Evolutionary conservation across 495 filamentous ascomycete genomes (phyloP).

Genomic region (Haplographium delicatum): DNA sequence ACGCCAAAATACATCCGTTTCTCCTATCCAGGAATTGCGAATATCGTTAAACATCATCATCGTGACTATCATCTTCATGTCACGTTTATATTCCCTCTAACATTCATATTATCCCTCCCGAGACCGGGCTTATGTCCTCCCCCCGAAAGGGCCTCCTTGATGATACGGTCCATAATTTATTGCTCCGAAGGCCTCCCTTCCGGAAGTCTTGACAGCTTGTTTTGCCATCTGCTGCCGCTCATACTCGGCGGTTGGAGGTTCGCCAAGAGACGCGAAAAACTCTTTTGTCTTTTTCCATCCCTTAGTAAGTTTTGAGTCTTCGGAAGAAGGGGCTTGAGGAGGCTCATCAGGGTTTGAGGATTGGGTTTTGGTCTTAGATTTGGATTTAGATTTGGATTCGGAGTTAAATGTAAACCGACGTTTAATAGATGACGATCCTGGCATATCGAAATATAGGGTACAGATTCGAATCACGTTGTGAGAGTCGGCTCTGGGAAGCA

Average conservation of each 20-base stretch:
- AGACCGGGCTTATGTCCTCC: slow-evolving; percentile 6
- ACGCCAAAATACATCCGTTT: too few species aligned
- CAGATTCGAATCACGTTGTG: too few species aligned
- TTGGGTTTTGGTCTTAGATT: not conserved
- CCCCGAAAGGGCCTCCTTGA: slow-evolving; percentile 8
- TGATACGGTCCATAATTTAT: slow-evolving; percentile 18
- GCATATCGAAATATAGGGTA: too few species aligned
- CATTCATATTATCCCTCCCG: not conserved
- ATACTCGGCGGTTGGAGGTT: slow-evolving; percentile 16
- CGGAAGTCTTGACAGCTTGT: slow-evolving; percentile 3
- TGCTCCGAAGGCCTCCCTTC: slow-evolving; percentile 8
- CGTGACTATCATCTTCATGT: not conserved
- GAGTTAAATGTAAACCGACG: not conserved
- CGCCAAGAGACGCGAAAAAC: slow-evolving; percentile 13
- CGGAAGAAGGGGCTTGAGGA: not conserved
- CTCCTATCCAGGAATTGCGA: too few species aligned
- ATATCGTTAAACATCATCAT: not conserved
- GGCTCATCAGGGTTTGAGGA: not conserved
- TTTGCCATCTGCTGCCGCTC: slow-evolving; percentile 11
- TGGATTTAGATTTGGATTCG: not conserved
- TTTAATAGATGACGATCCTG: not conserved
- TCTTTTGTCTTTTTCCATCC: slow-evolving; percentile 14
- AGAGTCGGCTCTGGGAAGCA: too few species aligned
- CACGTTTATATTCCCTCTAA: not conserved
- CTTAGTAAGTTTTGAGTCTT: not conserved